Evolutionary conservation across 2,329 filamentous ascomycete genomes (phyloP).

Genomic region (Fusarium concolor): DNA sequence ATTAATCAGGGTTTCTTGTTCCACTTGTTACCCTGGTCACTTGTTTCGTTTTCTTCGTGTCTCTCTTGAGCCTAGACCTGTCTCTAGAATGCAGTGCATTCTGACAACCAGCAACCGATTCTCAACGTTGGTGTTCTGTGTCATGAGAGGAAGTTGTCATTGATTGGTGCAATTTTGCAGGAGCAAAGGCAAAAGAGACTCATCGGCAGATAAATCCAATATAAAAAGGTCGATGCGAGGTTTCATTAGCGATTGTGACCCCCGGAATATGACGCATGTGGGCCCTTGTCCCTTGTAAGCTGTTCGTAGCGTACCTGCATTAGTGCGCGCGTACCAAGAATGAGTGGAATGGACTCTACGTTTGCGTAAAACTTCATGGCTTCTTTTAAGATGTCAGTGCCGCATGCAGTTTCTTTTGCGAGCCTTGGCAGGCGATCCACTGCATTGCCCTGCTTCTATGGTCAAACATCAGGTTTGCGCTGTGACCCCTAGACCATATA

Average conservation of each 20-base stretch:
- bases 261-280: slow-evolving; percentile 30
- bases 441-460: slow-evolving; percentile 1
- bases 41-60: slow-evolving; percentile 19
- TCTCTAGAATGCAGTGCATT: background rate
- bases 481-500: slow-evolving; percentile 10
- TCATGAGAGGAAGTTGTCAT: background rate
- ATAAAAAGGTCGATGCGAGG: slow-evolving; percentile 5
- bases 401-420: slow-evolving; percentile 4
- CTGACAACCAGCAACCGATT: background rate
- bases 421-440: slow-evolving; percentile 16
- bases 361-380: background rate
- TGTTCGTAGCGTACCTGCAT: slow-evolving; percentile 29
- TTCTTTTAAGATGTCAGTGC: background rate
- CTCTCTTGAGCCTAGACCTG: slow-evolving; percentile 5
- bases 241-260: slow-evolving; percentile 31
- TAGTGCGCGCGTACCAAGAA: slow-evolving; percentile 11
- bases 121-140: no score
- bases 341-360: background rate
- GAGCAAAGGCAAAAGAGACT: background rate
- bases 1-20: background rate
- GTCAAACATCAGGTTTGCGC: slow-evolving; percentile 3
- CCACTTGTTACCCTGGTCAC: slow-evolving; percentile 1
- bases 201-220: slow-evolving; percentile 13
- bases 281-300: slow-evolving; percentile 2
- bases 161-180: background rate